These are phyloP conservation scores for Pichia sp. DNA, from an alignment of 1,139 yeast genomes.

Conservation along the genomic window DNA sequence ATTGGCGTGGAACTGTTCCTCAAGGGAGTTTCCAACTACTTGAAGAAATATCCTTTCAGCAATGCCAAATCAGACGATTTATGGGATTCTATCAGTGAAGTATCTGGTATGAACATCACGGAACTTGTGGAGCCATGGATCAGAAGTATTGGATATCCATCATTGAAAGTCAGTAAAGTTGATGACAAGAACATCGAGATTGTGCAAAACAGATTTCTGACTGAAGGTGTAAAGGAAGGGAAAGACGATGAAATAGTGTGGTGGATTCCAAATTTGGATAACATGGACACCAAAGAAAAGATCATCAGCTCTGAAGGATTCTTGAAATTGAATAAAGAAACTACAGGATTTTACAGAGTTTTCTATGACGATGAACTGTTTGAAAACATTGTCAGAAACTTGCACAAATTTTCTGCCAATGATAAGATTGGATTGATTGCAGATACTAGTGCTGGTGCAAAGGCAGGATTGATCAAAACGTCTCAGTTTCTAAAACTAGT, in stretches of 20 bases:
- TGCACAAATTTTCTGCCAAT: conserved; percentile 37
- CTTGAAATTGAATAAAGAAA: conserved; percentile 55
- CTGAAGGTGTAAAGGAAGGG: conserved; percentile 40
- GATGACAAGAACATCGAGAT: conserved; percentile 29
- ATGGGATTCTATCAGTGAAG: conserved; percentile 43
- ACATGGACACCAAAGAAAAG: conserved; percentile 14
- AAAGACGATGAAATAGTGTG: conserved; percentile 30
- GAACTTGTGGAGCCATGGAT: conserved; percentile 46
- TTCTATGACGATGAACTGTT: conserved; percentile 47
- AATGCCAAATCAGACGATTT: conserved; percentile 48
- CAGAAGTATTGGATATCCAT: conserved; percentile 44
- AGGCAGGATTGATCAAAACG: conserved; percentile 48
- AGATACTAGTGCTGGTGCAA: conserved; percentile 52
- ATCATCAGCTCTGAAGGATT: conserved; percentile 23
- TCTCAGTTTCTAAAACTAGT: conserved; percentile 41
- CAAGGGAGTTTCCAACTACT: conserved; percentile 45
- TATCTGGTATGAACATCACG: conserved; percentile 37
- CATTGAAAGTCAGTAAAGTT: conserved; percentile 29
- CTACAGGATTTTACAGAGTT: conserved; percentile 61
- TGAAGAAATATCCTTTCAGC: conserved; percentile 38
- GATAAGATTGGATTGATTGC: conserved; percentile 65
- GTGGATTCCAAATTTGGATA: conserved; percentile 60
- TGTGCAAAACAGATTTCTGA: conserved; percentile 47
- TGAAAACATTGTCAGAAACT: conserved; percentile 35
- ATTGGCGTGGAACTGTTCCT: conserved; percentile 43